Evolutionary conservation across 2,329 filamentous ascomycete genomes (phyloP).

Genomic region (Colletotrichum euphorbiae): DNA sequence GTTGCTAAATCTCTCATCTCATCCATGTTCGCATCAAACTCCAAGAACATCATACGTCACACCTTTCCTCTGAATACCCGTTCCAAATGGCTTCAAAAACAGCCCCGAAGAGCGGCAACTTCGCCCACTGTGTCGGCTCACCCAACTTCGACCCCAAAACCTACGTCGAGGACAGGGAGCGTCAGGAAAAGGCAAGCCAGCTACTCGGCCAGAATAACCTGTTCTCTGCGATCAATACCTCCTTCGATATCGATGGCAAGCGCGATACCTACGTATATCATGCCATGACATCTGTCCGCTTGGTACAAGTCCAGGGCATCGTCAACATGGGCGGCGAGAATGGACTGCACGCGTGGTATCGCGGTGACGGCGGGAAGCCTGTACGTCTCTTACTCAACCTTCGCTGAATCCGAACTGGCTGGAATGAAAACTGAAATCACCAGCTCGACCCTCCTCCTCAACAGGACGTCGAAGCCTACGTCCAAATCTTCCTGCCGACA

Average conservation of each 20-base stretch:
- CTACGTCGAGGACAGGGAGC: constrained; percentile 53
- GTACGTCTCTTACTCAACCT: constrained; percentile 43
- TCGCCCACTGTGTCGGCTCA: constrained; percentile 58
- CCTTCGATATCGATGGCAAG: constrained; percentile 56
- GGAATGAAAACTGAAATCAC: neutral
- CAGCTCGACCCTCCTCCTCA: constrained; percentile 61
- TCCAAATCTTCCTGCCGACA: constrained; percentile 71
- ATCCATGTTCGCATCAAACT: neutral
- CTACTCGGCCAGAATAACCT: constrained; percentile 57
- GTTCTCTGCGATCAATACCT: constrained; percentile 55
- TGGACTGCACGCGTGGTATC: constrained; percentile 63
- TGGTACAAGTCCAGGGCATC: constrained; percentile 61
- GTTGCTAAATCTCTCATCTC: neutral
- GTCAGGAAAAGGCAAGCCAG: constrained; percentile 52
- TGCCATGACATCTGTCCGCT: constrained; percentile 61
- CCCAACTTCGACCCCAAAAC: constrained; percentile 56
- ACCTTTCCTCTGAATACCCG: neutral
- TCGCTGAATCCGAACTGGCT: neutral
- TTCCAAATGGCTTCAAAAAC: constrained; percentile 4
- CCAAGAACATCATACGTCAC: neutral
- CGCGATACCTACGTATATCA: constrained; percentile 63
- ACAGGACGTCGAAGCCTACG: constrained; percentile 74
- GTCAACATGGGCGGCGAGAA: constrained; percentile 58
- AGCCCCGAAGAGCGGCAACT: constrained; percentile 40
- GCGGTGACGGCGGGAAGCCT: constrained; percentile 49